Base-by-base conservation (phyloP, 805 yeast genomes). In the Teunomyces lycoperdinae region DNA sequence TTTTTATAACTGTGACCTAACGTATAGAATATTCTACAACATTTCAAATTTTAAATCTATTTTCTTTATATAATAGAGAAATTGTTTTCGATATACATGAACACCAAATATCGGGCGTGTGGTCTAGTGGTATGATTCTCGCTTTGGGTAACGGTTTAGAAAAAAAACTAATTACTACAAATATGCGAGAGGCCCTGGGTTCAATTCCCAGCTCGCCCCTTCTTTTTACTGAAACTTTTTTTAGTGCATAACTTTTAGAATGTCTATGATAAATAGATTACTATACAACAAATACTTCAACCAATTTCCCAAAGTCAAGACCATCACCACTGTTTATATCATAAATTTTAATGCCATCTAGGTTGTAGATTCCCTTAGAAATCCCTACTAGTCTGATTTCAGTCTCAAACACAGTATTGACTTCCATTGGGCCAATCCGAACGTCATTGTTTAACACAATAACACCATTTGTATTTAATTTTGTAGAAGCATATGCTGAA, bases 321-420 rank as follows among this genome's bases (percentile, higher is more conserved):
- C 81, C 77, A 48, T 86, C 91, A 3, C 91, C 89, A 14, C 82
- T 75, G 32, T 62, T 58, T 9, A 81, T 68, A 57, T 87, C 95
- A 42, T 83, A 74, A 10, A 88, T 70, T 48, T 78, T 78, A n/a
- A 85, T 74, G 2, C 87, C 89, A 46, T 78, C 81, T 16, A 88
- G 64, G 39, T 79, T 78, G 59, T 77, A 83, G 6, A 84, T 74
- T 0, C 96, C 96, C 53, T 74, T 73, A 36, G 81, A 77, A 10
- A 86, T 66, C 0, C 89, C 90, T 42, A 85, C 67, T 33, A 87
- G 62, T 44, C 70, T 71, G 26, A 87, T 66, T 44, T 79, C 82
- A 2, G 88, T 76, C 53, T 87, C 91, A 56, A 74, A 83, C 9
- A 86, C 80, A 13, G 80, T 72, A 44, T 80, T 80, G 4, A 84